phyloP scores from a whole-genome alignment of 345 rosid genomes.

The Mallotus nudiflorus region DNA sequence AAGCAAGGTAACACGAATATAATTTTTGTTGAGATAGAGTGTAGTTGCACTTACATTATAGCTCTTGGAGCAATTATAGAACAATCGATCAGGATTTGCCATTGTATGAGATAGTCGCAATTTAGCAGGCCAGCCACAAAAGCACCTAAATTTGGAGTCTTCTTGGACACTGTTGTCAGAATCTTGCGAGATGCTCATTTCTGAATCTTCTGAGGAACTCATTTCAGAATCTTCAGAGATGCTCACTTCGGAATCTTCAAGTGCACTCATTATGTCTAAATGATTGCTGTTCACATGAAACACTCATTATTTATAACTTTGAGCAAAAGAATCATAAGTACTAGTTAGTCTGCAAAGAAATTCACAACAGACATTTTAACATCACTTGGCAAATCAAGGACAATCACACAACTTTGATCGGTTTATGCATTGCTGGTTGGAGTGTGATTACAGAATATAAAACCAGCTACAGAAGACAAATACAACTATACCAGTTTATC shows the following conservation, averaged over 20 bases:
- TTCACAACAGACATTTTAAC: not conserved
- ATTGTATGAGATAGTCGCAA: constrained; percentile 13
- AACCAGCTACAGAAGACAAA: no score
- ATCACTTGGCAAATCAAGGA: no score
- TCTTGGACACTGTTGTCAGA: not conserved
- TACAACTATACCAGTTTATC: no score
- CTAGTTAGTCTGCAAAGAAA: not conserved
- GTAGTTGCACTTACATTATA: constrained; percentile 3
- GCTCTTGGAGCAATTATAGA: constrained; percentile 18
- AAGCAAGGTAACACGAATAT: not conserved
- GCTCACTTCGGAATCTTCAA: not conserved
- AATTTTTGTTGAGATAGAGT: not conserved
- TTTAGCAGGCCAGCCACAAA: constrained; percentile 9
- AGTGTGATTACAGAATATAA: no score
- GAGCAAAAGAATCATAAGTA: not conserved
- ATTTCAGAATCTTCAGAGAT: not conserved
- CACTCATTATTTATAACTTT: not conserved
- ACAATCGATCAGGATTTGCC: constrained; percentile 17
- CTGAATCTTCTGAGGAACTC: not conserved
- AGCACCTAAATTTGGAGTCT: constrained; percentile 4
- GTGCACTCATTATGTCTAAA: not conserved
- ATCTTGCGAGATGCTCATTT: not conserved
- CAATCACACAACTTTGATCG: not conserved
- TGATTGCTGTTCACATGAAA: constrained; percentile 6
- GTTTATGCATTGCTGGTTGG: not conserved